A percentile compares a stretch with the other conserved stretches of the same genome.
These are phyloP conservation scores for Ustilaginoidea virens DNA, from an alignment of 2,329 filamentous ascomycete species.

Conservation along the genomic window DNA sequence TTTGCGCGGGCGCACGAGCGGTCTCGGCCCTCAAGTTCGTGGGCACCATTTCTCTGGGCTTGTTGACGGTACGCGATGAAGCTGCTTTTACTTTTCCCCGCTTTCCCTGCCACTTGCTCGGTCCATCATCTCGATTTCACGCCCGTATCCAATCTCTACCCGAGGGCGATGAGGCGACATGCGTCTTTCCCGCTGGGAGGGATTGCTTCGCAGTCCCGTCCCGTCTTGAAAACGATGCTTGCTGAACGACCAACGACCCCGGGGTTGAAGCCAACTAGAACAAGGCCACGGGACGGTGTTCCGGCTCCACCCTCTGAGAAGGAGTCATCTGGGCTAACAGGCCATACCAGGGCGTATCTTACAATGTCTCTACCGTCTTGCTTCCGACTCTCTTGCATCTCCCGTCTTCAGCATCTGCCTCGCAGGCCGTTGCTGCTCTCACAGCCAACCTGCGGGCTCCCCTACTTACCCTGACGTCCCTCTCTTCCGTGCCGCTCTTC, in stretches of 20 bases:
- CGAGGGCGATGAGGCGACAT: no score
- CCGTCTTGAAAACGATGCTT: no score
- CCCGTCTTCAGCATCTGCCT: constrained; percentile 56
- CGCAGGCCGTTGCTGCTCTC: constrained; percentile 55
- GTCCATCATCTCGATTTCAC: constrained; percentile 2
- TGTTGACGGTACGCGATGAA: constrained; percentile 59
- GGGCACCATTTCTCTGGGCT: constrained; percentile 74
- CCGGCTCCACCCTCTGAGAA: neutral
- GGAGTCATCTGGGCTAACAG: neutral
- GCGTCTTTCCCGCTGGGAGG: no score
- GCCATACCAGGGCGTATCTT: constrained; percentile 63
- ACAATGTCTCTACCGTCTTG: constrained; percentile 62
- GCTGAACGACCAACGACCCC: no score
- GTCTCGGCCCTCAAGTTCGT: constrained; percentile 81
- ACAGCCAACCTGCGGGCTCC: constrained; percentile 47
- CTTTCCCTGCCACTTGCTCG: no score
- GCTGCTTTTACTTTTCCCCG: constrained; percentile 3
- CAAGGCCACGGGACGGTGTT: neutral
- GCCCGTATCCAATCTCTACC: neutral
- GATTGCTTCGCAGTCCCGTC: no score
- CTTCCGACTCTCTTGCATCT: constrained; percentile 70
- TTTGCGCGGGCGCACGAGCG: constrained; percentile 35
- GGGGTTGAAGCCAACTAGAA: neutral
- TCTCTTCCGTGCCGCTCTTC: constrained; percentile 58
- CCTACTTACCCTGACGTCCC: constrained; percentile 47